These are phyloP conservation scores for Debaryomyces fabryi DNA, from an alignment of 1,139 yeast genomes.

Conservation along the genomic window DNA sequence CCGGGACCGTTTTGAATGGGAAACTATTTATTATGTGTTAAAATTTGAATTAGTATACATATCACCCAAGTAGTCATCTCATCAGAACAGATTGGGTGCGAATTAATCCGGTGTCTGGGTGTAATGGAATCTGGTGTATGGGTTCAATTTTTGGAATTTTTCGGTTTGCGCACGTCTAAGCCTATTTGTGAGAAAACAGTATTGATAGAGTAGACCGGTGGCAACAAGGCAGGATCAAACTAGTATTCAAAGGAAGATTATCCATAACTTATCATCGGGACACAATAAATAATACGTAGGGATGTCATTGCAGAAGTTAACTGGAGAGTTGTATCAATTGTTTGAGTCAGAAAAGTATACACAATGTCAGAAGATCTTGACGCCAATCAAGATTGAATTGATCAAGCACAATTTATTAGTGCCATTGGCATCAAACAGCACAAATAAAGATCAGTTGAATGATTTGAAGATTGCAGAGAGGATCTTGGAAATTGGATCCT, in stretches of 20 bases:
- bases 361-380: constrained; percentile 61
- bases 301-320: constrained; percentile 55
- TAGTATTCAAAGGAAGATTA: not conserved
- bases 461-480: constrained; percentile 81
- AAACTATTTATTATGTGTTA: not conserved
- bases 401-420: constrained; percentile 77
- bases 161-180: not conserved
- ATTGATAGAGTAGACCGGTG: not conserved
- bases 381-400: constrained; percentile 75
- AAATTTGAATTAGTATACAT: not conserved
- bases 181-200: not conserved
- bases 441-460: constrained; percentile 48
- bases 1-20: not conserved
- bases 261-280: not conserved
- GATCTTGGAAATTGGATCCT: constrained; percentile 85
- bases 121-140: not conserved
- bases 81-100: not conserved
- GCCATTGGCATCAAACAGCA: constrained; percentile 53
- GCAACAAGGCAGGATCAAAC: not conserved
- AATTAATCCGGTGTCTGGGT: not conserved
- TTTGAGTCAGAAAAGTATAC: constrained; percentile 65
- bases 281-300: not conserved
- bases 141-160: not conserved
- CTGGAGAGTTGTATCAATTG: constrained; percentile 65
- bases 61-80: not conserved